phyloP scores from a whole-genome alignment of 768 basidiomycete species.

The Suillus alpinus region DNA sequence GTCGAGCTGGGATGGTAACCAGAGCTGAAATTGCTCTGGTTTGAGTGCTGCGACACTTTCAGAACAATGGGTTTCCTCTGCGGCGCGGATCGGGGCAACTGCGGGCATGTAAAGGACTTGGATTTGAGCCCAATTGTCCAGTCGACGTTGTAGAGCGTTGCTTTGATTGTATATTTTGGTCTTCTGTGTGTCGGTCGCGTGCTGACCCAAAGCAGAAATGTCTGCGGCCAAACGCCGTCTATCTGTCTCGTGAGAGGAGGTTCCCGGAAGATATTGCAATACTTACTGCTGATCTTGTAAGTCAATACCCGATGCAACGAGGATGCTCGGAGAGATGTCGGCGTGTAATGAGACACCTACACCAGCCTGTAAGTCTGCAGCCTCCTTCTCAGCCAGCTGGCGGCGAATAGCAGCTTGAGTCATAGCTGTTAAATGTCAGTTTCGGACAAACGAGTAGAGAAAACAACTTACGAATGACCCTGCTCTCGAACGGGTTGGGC shows the following conservation, averaged over 20 bases:
- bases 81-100: not conserved
- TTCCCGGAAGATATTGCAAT: not conserved
- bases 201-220: not conserved
- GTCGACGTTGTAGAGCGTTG: not conserved
- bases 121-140: not conserved
- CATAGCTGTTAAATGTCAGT: not conserved
- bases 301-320: not conserved
- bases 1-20: not conserved
- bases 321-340: not conserved
- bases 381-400: conserved; percentile 6
- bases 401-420: conserved; percentile 2
- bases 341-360: not conserved
- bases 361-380: not conserved
- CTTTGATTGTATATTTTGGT: not conserved
- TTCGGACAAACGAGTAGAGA: not conserved
- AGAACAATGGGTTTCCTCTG: not conserved
- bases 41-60: not conserved
- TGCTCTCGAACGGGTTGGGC: not conserved
- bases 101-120: not conserved
- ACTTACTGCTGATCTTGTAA: not conserved
- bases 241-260: not conserved
- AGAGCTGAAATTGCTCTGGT: not conserved
- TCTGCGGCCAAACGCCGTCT: no score
- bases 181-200: conserved; percentile 1
- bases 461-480: not conserved